These are phyloP conservation scores for Cytospora mali DNA, from an alignment of 2,329 filamentous ascomycete genomes.

Conservation along the genomic window DNA sequence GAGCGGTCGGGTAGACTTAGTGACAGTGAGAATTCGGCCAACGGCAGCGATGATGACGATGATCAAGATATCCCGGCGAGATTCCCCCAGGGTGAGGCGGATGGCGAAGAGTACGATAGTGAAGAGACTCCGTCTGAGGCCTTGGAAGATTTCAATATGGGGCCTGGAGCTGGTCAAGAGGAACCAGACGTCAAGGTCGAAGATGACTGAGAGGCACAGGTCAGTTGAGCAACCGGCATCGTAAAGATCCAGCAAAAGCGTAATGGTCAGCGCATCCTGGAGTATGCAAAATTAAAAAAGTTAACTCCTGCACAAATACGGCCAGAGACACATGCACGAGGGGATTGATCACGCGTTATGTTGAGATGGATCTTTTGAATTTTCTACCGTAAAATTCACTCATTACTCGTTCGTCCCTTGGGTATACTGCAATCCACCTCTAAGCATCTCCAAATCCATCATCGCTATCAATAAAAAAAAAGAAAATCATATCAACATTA, in stretches of 20 bases:
- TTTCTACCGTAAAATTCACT: conserved; percentile 1
- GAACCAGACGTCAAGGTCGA: conserved; percentile 8
- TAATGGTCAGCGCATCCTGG: neutral
- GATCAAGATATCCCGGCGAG: neutral
- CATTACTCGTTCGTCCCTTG: conserved; percentile 1
- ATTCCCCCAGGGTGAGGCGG: neutral
- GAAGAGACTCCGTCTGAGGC: neutral
- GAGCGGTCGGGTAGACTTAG: neutral
- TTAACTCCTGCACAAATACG: neutral
- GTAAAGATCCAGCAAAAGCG: neutral
- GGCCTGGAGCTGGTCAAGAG: neutral
- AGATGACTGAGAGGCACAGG: neutral
- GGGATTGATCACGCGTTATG: neutral
- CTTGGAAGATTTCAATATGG: neutral
- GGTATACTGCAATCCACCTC: conserved; percentile 1
- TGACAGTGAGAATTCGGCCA: neutral
- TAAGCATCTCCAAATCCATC: conserved; percentile 1
- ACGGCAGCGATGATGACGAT: conserved; percentile 1
- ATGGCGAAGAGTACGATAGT: neutral
- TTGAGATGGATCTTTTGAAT: neutral
- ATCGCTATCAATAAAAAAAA: conserved; percentile 1
- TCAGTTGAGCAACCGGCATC: neutral
- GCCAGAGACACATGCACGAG: neutral
- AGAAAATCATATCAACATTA: neutral
- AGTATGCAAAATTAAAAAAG: neutral